These are phyloP conservation scores for Solioccasus polychromus DNA, from an alignment of 768 basidiomycete species.

Conservation along the genomic window DNA sequence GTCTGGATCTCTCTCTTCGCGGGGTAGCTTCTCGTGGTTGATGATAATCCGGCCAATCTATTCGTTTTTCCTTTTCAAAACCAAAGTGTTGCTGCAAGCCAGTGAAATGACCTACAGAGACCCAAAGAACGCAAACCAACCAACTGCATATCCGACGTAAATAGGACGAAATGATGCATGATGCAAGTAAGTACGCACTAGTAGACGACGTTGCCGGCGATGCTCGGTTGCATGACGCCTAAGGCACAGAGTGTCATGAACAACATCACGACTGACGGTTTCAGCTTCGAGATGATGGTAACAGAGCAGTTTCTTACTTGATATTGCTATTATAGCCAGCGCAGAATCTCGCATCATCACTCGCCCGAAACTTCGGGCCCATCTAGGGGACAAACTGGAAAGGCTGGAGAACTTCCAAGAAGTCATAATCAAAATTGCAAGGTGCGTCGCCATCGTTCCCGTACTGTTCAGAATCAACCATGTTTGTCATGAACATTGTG, in stretches of 20 bases:
- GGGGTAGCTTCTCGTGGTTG: conserved; percentile 7
- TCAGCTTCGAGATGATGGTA: neutral
- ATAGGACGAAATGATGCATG: neutral
- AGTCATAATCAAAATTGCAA: conserved; percentile 15
- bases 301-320: conserved; percentile 1
- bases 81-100: neutral
- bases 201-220: conserved; percentile 17
- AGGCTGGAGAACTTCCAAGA: conserved; percentile 10
- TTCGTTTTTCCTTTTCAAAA: no score
- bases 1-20: neutral
- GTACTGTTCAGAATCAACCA: conserved; percentile 2
- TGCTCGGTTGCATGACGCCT: conserved; percentile 2
- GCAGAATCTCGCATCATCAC: conserved; percentile 15
- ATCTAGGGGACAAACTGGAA: conserved; percentile 5
- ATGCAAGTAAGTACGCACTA: conserved; percentile 8
- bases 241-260: conserved; percentile 17
- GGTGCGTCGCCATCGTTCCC: conserved; percentile 14
- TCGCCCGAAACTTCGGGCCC: neutral
- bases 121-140: conserved; percentile 17
- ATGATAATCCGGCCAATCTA: conserved; percentile 19
- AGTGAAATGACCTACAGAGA: conserved; percentile 13
- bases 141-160: conserved; percentile 7
- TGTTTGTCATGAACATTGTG: neutral
- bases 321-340: conserved; percentile 3
- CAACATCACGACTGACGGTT: conserved; percentile 9